Evolutionary conservation across 495 filamentous ascomycete genomes (phyloP).

Genomic region (Astrocystis sublimbata): DNA sequence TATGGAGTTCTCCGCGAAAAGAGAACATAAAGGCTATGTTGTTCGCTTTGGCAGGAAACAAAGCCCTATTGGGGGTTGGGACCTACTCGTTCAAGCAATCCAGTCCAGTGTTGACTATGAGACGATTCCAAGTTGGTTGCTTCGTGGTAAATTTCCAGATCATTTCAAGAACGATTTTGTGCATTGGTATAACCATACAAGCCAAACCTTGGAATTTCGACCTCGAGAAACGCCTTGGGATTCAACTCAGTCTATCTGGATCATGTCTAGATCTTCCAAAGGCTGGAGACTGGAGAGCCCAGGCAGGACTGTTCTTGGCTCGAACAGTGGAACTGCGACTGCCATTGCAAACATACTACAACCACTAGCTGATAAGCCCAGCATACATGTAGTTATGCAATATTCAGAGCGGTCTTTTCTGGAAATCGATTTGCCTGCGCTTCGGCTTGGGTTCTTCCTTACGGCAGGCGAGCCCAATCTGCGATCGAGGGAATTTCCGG

Average conservation of each 20-base stretch:
- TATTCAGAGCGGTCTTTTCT: conserved; percentile 17
- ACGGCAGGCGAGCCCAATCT: conserved; percentile 31
- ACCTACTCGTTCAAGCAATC: conserved; percentile 19
- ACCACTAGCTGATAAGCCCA: neutral
- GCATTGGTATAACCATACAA: conserved; percentile 56
- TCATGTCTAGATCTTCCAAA: neutral
- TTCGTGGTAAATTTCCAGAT: conserved; percentile 48
- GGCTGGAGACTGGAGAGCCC: neutral
- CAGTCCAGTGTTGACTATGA: neutral
- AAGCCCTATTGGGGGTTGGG: neutral
- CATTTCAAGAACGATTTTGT: conserved; percentile 49
- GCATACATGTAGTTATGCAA: neutral
- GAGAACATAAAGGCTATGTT: conserved; percentile 30
- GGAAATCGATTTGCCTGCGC: conserved; percentile 48
- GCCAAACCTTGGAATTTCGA: conserved; percentile 51
- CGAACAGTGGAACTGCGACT: conserved; percentile 36
- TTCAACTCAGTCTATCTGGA: neutral
- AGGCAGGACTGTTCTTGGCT: conserved; percentile 32
- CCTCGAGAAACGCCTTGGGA: conserved; percentile 46
- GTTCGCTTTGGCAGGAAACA: conserved; percentile 44
- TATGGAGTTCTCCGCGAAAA: conserved; percentile 47
- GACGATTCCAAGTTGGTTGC: neutral
- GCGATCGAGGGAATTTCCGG: conserved; percentile 54
- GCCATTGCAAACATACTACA: conserved; percentile 19
- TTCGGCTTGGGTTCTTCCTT: conserved; percentile 54